Evolutionary conservation across 371 early-diverging fungal species (phyloP), one percentile per base, ranked within the genome.

Genomic region (Mucor irregularis): DNA sequence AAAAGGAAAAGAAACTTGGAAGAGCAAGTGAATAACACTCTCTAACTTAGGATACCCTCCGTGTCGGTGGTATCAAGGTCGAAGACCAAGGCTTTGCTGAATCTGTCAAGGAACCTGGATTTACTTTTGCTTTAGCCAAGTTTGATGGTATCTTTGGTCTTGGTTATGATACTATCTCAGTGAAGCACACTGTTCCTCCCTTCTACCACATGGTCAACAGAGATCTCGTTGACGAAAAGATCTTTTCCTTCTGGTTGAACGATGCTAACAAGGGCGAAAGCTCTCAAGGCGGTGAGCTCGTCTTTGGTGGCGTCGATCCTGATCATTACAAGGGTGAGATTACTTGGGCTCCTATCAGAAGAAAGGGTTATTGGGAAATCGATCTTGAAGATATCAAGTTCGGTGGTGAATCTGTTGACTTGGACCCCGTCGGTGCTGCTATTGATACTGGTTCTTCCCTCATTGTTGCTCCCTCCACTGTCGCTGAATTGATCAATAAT

Each of bases 331-430:
- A 63, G 4, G 96, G 94, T 26, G 76, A 88, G 4, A 74, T 95
- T 57, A 74, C 75, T 33, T 97, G 88, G 86, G 86, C 91, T 31
- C 81, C 89, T 17, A 89, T 97, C 29, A 80, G 80, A 30, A 86
- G 94, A 56, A 91, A 92, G 79, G 95, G 89, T 0, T 96, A 97
- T 80, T 97, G 97, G 97, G 95, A 96, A 73, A 92, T 96, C 24
- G 84, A 84, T 16, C 72, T 97, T 25, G 80, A 88, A 56, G 72
- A 83, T 56, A 81, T 92, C 57, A 71, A 69, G 37, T 80, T 96
- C 51, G 94, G 87, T 57, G 89, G 81, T 28, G 86, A 87, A 19
- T 71, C 74, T 10, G 59, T 90, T 35, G 75, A 78, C 17, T 33
- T 87, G 24, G 74, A 73, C 2, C 72, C 76, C 43, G 75, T 78